phyloP scores from a whole-genome alignment of 768 basidiomycete species.

The Russula compacta region DNA sequence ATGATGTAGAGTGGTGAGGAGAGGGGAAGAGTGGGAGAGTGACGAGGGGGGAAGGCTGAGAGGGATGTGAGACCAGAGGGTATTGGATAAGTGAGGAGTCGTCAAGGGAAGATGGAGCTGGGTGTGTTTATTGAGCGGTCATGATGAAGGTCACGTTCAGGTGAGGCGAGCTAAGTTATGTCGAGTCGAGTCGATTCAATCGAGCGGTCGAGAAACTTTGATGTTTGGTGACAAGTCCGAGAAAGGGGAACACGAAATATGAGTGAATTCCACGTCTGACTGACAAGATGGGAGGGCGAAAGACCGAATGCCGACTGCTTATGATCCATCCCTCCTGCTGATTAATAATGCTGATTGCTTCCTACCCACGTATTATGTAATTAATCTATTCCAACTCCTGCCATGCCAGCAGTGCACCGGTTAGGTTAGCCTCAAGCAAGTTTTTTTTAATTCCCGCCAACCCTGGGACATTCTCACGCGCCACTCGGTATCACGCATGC shows the following conservation, averaged over 20 bases:
- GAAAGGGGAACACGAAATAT: background rate
- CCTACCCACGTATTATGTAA: no score
- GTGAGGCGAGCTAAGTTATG: slow-evolving; percentile 3
- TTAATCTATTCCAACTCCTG: background rate
- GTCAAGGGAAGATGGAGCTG: slow-evolving; percentile 17
- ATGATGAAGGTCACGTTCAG: slow-evolving; percentile 30
- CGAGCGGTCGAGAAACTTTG: slow-evolving; percentile 12
- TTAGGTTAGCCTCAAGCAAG: background rate
- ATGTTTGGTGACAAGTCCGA: background rate
- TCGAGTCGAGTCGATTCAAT: slow-evolving; percentile 1
- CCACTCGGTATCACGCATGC: background rate
- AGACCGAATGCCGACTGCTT: background rate
- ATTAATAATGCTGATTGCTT: background rate
- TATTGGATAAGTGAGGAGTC: slow-evolving; percentile 14
- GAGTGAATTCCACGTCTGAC: background rate
- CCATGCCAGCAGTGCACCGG: slow-evolving; percentile 6
- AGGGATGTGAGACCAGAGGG: slow-evolving; percentile 16
- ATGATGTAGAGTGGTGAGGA: slow-evolving; percentile 26
- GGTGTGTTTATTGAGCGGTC: slow-evolving; percentile 30
- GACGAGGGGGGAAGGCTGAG: slow-evolving; percentile 18
- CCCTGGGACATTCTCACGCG: background rate
- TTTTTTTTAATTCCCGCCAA: background rate
- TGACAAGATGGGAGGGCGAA: background rate
- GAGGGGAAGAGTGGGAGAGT: slow-evolving; percentile 23
- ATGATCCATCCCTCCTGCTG: background rate